Conservation (phyloP, 2,329 filamentous ascomycete genomes). For the Seiridium cupressi region DNA sequence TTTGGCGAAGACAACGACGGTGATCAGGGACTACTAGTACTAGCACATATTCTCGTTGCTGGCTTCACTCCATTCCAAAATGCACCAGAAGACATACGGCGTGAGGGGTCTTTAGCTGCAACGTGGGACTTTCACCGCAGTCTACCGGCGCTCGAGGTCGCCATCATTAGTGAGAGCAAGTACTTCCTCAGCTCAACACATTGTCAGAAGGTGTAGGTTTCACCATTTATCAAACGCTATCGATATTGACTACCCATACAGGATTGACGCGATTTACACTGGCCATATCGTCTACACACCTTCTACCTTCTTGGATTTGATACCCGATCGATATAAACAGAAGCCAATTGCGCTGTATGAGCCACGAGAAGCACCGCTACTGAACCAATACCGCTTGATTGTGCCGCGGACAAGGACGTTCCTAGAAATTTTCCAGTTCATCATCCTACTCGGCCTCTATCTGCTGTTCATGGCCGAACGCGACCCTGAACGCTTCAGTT, state of each 20-base stretch:
- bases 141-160: conserved; percentile 76
- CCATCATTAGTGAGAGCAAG: conserved; percentile 80
- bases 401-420: conserved; percentile 76
- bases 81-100: conserved; percentile 65
- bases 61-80: conserved; percentile 86
- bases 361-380: conserved; percentile 68
- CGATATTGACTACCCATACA: conserved; percentile 14
- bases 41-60: conserved; percentile 78
- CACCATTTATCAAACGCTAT: too few species aligned
- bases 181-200: conserved; percentile 73
- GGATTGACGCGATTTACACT: conserved; percentile 76
- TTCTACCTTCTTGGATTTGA: conserved; percentile 76
- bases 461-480: conserved; percentile 70
- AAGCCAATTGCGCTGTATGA: conserved; percentile 81
- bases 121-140: conserved; percentile 54
- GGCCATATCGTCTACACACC: conserved; percentile 81
- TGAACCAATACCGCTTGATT: conserved; percentile 84
- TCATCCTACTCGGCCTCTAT: conserved; percentile 67
- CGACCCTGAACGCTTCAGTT: conserved; percentile 53
- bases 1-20: conserved; percentile 78
- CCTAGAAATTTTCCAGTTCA: conserved; percentile 73
- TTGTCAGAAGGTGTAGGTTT: conserved; percentile 67
- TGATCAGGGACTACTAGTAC: conserved; percentile 65
- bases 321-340: conserved; percentile 83
- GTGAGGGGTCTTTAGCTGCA: conserved; percentile 50